Base-by-base conservation (phyloP, 768 basidiomycete species). In the Daedalea quercina region DNA sequence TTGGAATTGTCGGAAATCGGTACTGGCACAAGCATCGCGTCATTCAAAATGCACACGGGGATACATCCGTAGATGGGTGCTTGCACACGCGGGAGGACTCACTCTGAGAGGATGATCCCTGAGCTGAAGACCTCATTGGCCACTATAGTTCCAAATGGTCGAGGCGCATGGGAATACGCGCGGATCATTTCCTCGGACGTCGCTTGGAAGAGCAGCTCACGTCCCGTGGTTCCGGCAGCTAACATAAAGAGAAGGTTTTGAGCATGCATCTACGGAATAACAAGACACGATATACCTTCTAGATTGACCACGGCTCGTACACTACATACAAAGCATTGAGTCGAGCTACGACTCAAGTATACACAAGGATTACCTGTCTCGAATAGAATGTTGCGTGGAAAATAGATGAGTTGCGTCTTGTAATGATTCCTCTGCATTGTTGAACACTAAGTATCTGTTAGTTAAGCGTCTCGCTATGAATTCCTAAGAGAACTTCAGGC, bases 351-450 rank as follows among this genome's bases (percentile, higher is more conserved):
- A n/a, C n/a, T n/a, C n/a, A n/a, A n/a, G n/a, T n/a, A n/a, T n/a
- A n/a, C n/a, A n/a, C n/a, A n/a, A n/a, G 31, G 73, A 85, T 60
- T 51, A 88, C 89, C 84, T 88, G 9, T 76, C 65, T 25, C 81
- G 84, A 54, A 75, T 75, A 15, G 81, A 82, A 65, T 96, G 92
- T 62, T 95, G 92, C 0, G 93, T 96, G 6, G 93, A 85, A 67
- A 86, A 98, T 3, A 96, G 73, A 69, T 98, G 94, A 0, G 91
- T 94, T 0, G 87, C 94, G 63, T 97, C 95, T 67, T 97, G 95
- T 26, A 98, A 71, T 1, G 87, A 91, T 65, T 98, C 94, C 68
- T 98, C 94, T 11, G 87, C 95, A 55, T 95, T 79, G 59, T 97
- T 97, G 73, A 95, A 96, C 55, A 98, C 91, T 94, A 55, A n/a